Percentiles rank a stretch among this genome's conserved stretches.
Conservation (phyloP, 495 filamentous ascomycete species). For the Xylaria intraflava region DNA sequence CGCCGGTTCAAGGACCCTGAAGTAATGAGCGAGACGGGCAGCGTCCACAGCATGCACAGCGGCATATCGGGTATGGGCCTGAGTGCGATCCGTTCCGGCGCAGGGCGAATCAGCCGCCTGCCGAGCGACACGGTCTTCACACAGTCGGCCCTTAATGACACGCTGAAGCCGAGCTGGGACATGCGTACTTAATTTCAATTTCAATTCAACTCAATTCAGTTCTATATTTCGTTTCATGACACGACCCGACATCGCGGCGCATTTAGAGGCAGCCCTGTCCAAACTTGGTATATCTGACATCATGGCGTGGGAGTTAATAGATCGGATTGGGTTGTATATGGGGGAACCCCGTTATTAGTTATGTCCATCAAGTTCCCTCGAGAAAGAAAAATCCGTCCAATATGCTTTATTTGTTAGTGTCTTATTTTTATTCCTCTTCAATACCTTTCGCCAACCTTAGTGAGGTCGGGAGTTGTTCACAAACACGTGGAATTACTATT, state of each 20-base stretch:
- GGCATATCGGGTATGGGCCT: constrained; percentile 67
- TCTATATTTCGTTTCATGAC: constrained; percentile 10
- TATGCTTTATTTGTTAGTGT: constrained; percentile 13
- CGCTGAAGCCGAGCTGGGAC: constrained; percentile 74
- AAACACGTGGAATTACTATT: background rate
- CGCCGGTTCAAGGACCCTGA: constrained; percentile 73
- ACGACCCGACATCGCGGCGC: constrained; percentile 8
- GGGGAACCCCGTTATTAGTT: constrained; percentile 4
- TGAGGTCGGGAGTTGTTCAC: background rate
- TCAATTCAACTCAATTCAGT: background rate
- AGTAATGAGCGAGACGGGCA: constrained; percentile 73
- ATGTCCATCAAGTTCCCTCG: background rate
- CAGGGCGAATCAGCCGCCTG: constrained; percentile 82
- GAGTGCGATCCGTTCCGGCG: constrained; percentile 76
- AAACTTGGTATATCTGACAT: constrained; percentile 6
- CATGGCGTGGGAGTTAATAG: constrained; percentile 17
- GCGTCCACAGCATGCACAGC: constrained; percentile 77
- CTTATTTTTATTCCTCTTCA: background rate
- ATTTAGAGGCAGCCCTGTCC: constrained; percentile 2
- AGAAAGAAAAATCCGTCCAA: background rate
- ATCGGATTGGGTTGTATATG: constrained; percentile 8
- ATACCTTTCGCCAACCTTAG: background rate
- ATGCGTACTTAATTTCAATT: constrained; percentile 37
- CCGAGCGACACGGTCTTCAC: constrained; percentile 79
- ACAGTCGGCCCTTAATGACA: constrained; percentile 59